Evolutionary conservation across 306 rosid species (phyloP).

Genomic region (Quercus agrifolia): DNA sequence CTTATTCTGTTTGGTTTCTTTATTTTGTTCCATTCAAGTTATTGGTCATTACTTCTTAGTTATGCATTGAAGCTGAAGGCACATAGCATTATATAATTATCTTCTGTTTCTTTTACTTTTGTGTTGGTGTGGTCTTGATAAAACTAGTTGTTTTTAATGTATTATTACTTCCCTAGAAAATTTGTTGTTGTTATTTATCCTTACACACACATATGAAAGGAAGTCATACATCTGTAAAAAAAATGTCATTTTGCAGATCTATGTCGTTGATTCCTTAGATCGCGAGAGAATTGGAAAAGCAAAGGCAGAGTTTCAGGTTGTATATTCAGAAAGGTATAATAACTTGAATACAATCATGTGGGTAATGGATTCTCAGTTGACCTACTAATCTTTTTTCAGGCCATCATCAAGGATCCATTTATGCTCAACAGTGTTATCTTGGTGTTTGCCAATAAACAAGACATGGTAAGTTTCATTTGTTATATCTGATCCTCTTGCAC

Average conservation of each 20-base stretch:
- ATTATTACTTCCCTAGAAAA: neutral
- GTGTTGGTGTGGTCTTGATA: neutral
- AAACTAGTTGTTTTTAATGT: neutral
- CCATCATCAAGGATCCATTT: constrained; percentile 91
- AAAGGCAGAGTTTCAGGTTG: constrained; percentile 91
- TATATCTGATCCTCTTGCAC: constrained; percentile 17
- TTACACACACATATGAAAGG: neutral
- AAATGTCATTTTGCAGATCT: constrained; percentile 55
- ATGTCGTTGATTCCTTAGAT: constrained; percentile 91
- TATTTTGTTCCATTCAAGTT: constrained; percentile 1
- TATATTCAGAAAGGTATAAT: constrained; percentile 15
- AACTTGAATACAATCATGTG: constrained; percentile 10
- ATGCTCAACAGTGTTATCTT: constrained; percentile 94
- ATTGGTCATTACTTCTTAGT: neutral
- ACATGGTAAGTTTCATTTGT: constrained; percentile 64
- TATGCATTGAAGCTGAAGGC: neutral
- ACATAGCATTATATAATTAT: neutral
- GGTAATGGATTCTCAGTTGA: constrained; percentile 18
- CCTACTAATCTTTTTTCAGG: constrained; percentile 49
- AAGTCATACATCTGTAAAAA: neutral
- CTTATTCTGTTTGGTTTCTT: neutral
- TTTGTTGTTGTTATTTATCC: neutral
- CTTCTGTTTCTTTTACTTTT: neutral
- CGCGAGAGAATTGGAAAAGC: constrained; percentile 90
- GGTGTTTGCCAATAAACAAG: constrained; percentile 97